Evolutionary conservation across 1,284 basidiomycete species (phyloP).

Genomic region (Melampsora americana): DNA sequence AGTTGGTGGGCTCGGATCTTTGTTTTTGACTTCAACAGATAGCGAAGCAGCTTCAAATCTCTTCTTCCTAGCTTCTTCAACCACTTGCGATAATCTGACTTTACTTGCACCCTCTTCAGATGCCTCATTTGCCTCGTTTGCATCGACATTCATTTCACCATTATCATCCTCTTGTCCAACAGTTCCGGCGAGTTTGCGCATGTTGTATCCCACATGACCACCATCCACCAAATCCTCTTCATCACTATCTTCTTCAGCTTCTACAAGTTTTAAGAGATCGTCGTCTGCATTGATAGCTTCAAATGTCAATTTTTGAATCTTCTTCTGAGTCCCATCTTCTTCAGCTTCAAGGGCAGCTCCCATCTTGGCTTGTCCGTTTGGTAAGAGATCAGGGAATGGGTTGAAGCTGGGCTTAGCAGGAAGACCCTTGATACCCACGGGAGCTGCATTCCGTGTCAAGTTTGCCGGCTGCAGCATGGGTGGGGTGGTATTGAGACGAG

Average conservation of each 20-base stretch:
- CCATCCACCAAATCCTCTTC: conserved; percentile 47
- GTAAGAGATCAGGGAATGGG: conserved; percentile 26
- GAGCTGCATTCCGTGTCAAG: conserved; percentile 31
- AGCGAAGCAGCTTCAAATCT: conserved; percentile 43
- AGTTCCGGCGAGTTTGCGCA: conserved; percentile 41
- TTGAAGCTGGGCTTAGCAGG: conserved; percentile 40
- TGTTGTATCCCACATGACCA: conserved; percentile 46
- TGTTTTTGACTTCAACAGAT: conserved; percentile 19
- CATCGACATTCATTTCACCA: conserved; percentile 49
- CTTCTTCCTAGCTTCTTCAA: conserved; percentile 42
- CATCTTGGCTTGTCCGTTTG: conserved; percentile 27
- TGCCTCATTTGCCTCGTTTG: conserved; percentile 46
- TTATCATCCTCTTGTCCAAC: conserved; percentile 49
- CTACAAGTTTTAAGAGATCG: conserved; percentile 40
- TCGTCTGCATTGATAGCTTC: conserved; percentile 45
- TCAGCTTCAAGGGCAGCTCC: conserved; percentile 36
- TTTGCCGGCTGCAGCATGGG: conserved; percentile 34
- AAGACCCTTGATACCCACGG: conserved; percentile 43
- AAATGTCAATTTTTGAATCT: conserved; percentile 44
- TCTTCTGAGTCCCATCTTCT: conserved; percentile 35
- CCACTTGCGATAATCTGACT: conserved; percentile 39
- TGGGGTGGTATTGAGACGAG: conserved; percentile 32
- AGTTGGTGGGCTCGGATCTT: conserved; percentile 39
- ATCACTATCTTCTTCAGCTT: conserved; percentile 46
- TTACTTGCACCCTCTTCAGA: conserved; percentile 17